Conservation (phyloP, 306 rosid genomes). For the Lithocarpus polystachyus region DNA sequence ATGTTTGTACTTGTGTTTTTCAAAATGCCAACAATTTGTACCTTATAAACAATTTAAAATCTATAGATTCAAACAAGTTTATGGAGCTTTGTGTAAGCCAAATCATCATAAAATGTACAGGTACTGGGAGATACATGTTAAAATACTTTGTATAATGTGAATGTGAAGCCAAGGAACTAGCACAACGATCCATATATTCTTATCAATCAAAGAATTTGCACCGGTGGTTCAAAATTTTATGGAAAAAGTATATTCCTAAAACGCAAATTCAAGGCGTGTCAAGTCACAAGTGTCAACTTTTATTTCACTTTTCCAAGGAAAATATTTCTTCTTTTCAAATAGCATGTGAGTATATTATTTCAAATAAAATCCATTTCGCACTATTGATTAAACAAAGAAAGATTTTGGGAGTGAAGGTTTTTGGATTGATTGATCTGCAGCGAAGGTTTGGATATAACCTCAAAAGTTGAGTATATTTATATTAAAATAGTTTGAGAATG, state of each 20-base stretch:
- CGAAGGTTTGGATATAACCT: no score
- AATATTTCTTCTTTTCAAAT: neutral
- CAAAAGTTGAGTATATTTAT: no score
- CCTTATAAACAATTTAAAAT: constrained; percentile 14
- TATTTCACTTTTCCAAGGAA: neutral
- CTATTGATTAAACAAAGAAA: no score
- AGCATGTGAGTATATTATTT: neutral
- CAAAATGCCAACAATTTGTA: constrained; percentile 21
- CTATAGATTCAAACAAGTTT: neutral
- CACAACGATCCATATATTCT: neutral
- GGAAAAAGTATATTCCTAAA: neutral
- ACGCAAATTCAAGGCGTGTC: neutral
- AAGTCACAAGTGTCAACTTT: neutral
- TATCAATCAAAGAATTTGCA: neutral
- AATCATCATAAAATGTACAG: neutral
- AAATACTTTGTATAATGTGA: neutral
- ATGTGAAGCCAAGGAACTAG: neutral
- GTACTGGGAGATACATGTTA: neutral
- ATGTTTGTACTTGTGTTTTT: constrained; percentile 38
- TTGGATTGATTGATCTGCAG: no score
- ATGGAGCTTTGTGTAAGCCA: constrained; percentile 19
- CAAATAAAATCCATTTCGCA: no score
- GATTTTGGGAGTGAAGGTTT: no score
- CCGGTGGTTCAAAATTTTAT: neutral
- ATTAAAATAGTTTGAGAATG: no score